Conservation (phyloP, 2,329 filamentous ascomycete genomes). For the Aureobasidium sp. region DNA sequence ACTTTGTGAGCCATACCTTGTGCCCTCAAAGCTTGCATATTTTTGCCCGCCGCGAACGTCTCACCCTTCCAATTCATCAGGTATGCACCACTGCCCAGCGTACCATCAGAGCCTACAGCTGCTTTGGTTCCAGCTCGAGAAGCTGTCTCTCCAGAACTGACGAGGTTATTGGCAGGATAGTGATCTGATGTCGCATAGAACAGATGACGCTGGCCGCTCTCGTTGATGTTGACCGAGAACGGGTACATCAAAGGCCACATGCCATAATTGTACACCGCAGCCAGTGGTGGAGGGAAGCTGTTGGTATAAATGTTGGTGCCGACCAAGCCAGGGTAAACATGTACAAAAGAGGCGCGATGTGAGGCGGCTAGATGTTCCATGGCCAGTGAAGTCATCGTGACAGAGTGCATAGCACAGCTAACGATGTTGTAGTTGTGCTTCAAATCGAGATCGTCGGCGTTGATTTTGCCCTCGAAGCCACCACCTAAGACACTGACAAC, state of each 20-base stretch:
- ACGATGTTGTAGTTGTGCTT: slow-evolving; percentile 19
- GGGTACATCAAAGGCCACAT: slow-evolving; percentile 17
- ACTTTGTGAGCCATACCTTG: slow-evolving; percentile 14
- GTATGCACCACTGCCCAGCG: slow-evolving; percentile 19
- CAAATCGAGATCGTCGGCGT: slow-evolving; percentile 22
- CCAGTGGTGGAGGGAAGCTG: neutral
- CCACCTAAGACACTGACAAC: slow-evolving; percentile 24
- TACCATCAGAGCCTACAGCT: slow-evolving; percentile 13
- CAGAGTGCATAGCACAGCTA: slow-evolving; percentile 14
- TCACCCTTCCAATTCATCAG: slow-evolving; percentile 17
- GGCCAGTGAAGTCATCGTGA: slow-evolving; percentile 16
- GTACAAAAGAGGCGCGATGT: slow-evolving; percentile 17
- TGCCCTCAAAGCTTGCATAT: slow-evolving; percentile 11
- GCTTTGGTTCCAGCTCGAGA: neutral
- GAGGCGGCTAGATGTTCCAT: slow-evolving; percentile 20
- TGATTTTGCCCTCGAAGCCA: slow-evolving; percentile 23
- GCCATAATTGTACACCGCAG: slow-evolving; percentile 13
- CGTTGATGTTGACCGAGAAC: slow-evolving; percentile 16
- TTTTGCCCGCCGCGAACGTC: neutral
- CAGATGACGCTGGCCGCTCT: slow-evolving; percentile 20
- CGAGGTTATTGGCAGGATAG: slow-evolving; percentile 2
- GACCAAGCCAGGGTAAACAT: slow-evolving; percentile 22
- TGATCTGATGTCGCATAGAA: slow-evolving; percentile 8
- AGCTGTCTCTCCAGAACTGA: neutral
- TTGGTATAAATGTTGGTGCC: slow-evolving; percentile 10